Conservation (phyloP, 2,329 filamentous ascomycete genomes). For the Hypomyces rosellus region DNA sequence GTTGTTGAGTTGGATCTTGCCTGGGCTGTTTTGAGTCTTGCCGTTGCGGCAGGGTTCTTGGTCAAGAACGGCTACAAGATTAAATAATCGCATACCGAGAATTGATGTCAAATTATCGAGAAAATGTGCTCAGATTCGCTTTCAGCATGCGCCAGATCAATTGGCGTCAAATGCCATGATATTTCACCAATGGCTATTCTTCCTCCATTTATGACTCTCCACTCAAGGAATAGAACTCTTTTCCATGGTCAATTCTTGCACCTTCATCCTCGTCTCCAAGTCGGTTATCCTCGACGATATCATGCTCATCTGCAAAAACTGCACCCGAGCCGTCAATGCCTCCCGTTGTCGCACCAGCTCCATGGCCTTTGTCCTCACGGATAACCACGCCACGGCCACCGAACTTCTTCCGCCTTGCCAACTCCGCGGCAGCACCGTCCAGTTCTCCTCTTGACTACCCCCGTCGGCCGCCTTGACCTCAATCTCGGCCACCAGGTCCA, state of each 20-base stretch:
- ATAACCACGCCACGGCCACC: constrained; percentile 40
- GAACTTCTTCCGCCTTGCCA: constrained; percentile 31
- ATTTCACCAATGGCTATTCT: too few relatives aligned
- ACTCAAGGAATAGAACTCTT: constrained; percentile 12
- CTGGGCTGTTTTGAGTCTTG: constrained; percentile 54
- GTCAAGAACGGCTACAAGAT: constrained; percentile 45
- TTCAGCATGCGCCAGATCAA: too few relatives aligned
- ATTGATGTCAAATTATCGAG: too few relatives aligned
- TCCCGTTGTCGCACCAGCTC: constrained; percentile 41
- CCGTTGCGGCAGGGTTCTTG: constrained; percentile 38
- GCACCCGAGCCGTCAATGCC: constrained; percentile 36
- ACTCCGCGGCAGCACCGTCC: constrained; percentile 32
- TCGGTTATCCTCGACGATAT: constrained; percentile 6
- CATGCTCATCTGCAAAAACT: constrained; percentile 41
- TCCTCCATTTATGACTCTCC: too few relatives aligned
- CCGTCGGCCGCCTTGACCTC: constrained; percentile 25
- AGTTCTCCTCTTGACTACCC: constrained; percentile 16
- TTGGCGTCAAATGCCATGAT: too few relatives aligned
- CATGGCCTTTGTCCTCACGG: constrained; percentile 37
- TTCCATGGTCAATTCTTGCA: constrained; percentile 24
- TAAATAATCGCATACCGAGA: constrained; percentile 3
- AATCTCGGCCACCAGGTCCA: constrained; percentile 39
- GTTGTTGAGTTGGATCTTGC: constrained; percentile 76
- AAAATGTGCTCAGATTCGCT: too few relatives aligned
- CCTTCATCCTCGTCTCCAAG: constrained; percentile 26